These are phyloP conservation scores for Drechmeria coniospora DNA, from an alignment of 2,329 filamentous ascomycete species.

Conservation along the genomic window DNA sequence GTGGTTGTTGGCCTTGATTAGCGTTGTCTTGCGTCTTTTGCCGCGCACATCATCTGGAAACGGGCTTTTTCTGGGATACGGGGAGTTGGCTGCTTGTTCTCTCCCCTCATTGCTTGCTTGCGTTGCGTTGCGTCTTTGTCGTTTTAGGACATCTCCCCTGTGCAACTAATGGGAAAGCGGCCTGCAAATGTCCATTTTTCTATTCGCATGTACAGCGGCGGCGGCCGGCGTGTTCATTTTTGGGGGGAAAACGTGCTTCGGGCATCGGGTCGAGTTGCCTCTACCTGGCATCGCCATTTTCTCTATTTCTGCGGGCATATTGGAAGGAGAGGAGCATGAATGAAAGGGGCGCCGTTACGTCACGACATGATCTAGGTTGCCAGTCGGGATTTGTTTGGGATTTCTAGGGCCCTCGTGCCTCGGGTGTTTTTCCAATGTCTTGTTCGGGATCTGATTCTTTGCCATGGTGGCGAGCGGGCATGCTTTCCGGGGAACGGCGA, in stretches of 20 bases:
- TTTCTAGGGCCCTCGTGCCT: constrained; percentile 17
- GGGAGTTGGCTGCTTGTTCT: constrained; percentile 19
- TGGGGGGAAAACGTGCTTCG: constrained; percentile 2
- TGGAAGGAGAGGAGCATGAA: constrained; percentile 12
- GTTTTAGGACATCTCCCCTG: constrained; percentile 11
- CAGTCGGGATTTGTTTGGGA: constrained; percentile 15
- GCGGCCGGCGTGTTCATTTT: constrained; percentile 6
- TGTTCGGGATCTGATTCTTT: constrained; percentile 11
- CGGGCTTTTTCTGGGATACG: constrained; percentile 16
- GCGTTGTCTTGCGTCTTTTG: constrained; percentile 15
- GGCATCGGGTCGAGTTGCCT: constrained; percentile 9
- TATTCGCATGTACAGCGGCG: constrained; percentile 7
- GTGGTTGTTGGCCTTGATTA: constrained; percentile 19
- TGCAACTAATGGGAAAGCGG: constrained; percentile 16
- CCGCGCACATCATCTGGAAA: constrained; percentile 13
- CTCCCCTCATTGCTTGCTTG: no score
- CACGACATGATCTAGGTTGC: constrained; percentile 19
- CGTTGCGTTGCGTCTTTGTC: constrained; percentile 1
- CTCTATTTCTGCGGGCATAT: constrained; percentile 15
- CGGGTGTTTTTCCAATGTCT: constrained; percentile 21
- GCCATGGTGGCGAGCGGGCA: constrained; percentile 11
- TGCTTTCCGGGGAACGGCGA: constrained; percentile 18
- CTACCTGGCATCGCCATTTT: constrained; percentile 12
- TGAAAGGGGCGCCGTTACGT: no score
- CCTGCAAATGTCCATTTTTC: constrained; percentile 13